phyloP scores from a whole-genome alignment of 176 grass and related monocot species.

The Elymus sibiricus region DNA sequence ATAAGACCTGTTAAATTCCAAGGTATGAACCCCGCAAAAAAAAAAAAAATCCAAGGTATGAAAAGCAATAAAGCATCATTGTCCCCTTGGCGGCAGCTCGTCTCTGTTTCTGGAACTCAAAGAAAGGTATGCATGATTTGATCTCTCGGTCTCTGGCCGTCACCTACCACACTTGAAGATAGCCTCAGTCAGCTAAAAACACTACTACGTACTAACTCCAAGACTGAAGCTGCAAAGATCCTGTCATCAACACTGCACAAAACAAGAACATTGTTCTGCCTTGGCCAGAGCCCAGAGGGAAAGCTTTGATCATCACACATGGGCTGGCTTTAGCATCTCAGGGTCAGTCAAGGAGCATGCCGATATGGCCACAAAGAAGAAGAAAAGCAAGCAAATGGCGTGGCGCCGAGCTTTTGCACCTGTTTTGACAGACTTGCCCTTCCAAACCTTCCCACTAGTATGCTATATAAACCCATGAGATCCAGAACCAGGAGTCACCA shows the following conservation, averaged over 20 bases:
- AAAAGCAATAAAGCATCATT: background rate
- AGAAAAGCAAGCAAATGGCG: background rate
- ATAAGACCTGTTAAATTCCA: background rate
- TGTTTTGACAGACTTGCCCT: background rate
- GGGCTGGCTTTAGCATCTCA: background rate
- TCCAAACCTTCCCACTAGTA: background rate
- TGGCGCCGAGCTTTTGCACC: background rate
- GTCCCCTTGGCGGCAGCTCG: background rate
- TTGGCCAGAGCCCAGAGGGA: background rate
- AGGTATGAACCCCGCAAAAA: too few species aligned
- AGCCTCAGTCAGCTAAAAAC: background rate
- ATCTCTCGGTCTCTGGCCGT: background rate
- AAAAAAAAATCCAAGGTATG: background rate
- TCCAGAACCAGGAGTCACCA: background rate
- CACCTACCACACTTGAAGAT: background rate
- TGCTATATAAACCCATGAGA: conserved; percentile 17
- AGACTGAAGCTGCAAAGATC: conserved; percentile 8
- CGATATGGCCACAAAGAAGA: background rate
- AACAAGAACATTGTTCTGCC: background rate
- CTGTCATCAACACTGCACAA: background rate
- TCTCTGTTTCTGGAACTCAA: background rate
- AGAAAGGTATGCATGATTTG: background rate
- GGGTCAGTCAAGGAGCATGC: background rate
- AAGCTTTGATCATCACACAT: background rate
- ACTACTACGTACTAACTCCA: background rate